Percentiles rank a stretch among this genome's conserved stretches.
Conservation (phyloP, 2,329 filamentous ascomycete genomes). For the Diaporthe sp. region DNA sequence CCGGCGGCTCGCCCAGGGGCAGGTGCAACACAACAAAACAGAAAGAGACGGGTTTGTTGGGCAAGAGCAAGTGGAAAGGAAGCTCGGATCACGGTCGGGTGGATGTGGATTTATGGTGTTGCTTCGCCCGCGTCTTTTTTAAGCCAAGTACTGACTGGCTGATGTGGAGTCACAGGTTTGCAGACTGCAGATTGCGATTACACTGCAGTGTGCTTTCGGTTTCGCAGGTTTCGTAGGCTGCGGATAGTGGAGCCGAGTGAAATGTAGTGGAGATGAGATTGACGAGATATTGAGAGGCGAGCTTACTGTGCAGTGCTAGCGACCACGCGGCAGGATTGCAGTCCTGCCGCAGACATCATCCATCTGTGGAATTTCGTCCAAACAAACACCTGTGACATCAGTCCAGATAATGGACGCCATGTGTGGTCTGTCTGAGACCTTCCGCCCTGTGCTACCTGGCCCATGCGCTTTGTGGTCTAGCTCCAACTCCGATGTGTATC, state of each 20-base stretch:
- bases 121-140: background rate
- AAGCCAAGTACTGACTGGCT: background rate
- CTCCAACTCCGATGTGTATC: background rate
- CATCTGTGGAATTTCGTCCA: slow-evolving; percentile 22
- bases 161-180: slow-evolving; percentile 6
- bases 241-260: slow-evolving; percentile 13
- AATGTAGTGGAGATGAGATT: slow-evolving; percentile 14
- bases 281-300: background rate
- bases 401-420: background rate
- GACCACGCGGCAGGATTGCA: background rate
- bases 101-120: background rate
- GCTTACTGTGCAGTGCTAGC: background rate
- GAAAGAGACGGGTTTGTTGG: background rate
- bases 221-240: background rate
- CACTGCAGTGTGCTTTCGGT: background rate
- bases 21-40: background rate
- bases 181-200: slow-evolving; percentile 12
- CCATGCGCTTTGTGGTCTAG: slow-evolving; percentile 9
- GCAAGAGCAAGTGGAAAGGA: background rate
- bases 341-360: background rate
- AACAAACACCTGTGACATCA: slow-evolving; percentile 23
- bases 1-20: background rate
- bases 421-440: slow-evolving; percentile 1
- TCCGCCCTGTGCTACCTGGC: background rate
- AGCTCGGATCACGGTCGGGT: background rate